Conservation (phyloP, 108 stramenopile genomes). For the Discostella stelligeroides region DNA sequence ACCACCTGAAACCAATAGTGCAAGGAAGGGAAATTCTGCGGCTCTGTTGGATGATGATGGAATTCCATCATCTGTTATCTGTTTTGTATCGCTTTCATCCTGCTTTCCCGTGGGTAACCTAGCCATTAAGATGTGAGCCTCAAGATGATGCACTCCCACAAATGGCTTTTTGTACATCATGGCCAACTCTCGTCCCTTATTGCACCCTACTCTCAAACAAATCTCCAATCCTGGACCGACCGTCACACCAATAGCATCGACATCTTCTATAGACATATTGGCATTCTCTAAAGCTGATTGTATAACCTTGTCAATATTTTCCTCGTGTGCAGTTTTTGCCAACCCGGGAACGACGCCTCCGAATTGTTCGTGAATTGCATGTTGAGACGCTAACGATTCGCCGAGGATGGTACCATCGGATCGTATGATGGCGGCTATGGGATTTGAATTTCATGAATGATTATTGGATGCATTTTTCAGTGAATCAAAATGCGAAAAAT, state of each 20-base stretch:
- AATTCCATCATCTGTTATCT: slow-evolving; percentile 12
- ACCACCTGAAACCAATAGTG: slow-evolving; percentile 95
- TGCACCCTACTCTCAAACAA: slow-evolving; percentile 93
- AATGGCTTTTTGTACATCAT: slow-evolving; percentile 84
- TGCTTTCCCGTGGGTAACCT: slow-evolving; percentile 60
- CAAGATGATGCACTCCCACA: slow-evolving; percentile 95
- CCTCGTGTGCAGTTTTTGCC: slow-evolving; percentile 86
- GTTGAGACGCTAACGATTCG: slow-evolving; percentile 91
- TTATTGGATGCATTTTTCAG: slow-evolving; percentile 6
- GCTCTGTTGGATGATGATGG: slow-evolving; percentile 37
- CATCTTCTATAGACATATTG: slow-evolving; percentile 67
- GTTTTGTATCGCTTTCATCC: slow-evolving; percentile 10
- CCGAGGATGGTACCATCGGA: slow-evolving; percentile 93
- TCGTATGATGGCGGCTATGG: slow-evolving; percentile 87
- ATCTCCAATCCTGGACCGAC: slow-evolving; percentile 98
- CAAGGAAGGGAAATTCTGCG: slow-evolving; percentile 93
- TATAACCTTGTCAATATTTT: slow-evolving; percentile 86
- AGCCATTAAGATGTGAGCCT: slow-evolving; percentile 96
- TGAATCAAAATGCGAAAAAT: not conserved
- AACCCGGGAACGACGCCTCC: slow-evolving; percentile 96
- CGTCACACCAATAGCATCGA: slow-evolving; percentile 98
- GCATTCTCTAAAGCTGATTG: slow-evolving; percentile 78
- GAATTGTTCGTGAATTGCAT: slow-evolving; percentile 92
- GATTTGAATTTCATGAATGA: not conserved
- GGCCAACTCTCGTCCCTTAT: slow-evolving; percentile 84